Percentiles rank a stretch among this genome's conserved stretches.
These are phyloP conservation scores for Acanthamoeba quina DNA, from an alignment of 208 protist genomes.

Conservation along the genomic window DNA sequence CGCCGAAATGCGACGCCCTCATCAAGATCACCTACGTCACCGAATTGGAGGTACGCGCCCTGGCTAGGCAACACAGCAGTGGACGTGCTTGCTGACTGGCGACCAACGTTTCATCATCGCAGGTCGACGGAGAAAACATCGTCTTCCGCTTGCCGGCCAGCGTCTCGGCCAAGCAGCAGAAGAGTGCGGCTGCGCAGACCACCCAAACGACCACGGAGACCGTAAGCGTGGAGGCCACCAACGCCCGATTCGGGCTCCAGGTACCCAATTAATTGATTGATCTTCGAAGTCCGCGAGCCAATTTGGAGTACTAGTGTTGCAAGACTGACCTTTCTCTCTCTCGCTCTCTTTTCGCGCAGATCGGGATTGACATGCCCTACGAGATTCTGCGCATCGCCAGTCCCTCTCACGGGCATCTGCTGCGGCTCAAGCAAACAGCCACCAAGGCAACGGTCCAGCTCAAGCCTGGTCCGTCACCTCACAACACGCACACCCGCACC, in stretches of 20 bases:
- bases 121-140: conserved; percentile 77
- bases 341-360: neutral
- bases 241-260: neutral
- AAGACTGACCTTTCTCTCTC: neutral
- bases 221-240: neutral
- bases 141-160: conserved; percentile 78
- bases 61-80: neutral
- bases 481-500: neutral
- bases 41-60: conserved; percentile 5
- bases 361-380: conserved; percentile 81
- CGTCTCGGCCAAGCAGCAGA: conserved; percentile 46
- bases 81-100: neutral
- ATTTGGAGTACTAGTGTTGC: too few relatives aligned
- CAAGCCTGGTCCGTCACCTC: neutral
- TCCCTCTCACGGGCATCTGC: conserved; percentile 71
- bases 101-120: neutral
- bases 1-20: conserved; percentile 67
- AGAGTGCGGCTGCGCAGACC: neutral
- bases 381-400: conserved; percentile 73
- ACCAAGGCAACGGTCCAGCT: conserved; percentile 80
- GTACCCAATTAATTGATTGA: neutral
- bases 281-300: too few relatives aligned
- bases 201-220: conserved; percentile 28
- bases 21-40: conserved; percentile 83
- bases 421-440: conserved; percentile 78